Percentiles rank a stretch among this genome's conserved stretches.
Conservation (phyloP, 2,329 filamentous ascomycete species). For the Xylariaceae sp. region DNA sequence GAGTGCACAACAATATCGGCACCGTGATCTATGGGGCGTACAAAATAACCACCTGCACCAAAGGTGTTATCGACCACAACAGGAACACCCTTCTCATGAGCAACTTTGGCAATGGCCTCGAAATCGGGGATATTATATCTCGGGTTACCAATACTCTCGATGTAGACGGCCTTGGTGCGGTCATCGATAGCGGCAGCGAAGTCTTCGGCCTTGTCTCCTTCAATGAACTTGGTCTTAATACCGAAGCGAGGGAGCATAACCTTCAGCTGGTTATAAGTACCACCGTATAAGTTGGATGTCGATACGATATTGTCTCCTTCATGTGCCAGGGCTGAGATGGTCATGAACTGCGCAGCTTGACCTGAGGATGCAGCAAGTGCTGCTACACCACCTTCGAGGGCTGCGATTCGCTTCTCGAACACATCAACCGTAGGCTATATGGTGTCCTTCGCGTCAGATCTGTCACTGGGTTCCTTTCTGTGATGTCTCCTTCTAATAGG, state of each 20-base stretch:
- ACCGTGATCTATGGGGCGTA: conserved; percentile 82
- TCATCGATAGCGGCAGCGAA: conserved; percentile 84
- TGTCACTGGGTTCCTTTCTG: neutral
- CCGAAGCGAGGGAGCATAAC: conserved; percentile 84
- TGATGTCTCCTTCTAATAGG: neutral
- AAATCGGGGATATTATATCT: conserved; percentile 91
- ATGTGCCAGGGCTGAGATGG: conserved; percentile 78
- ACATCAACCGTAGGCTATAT: conserved; percentile 86
- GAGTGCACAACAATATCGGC: conserved; percentile 94
- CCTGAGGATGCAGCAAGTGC: conserved; percentile 83
- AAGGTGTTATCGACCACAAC: conserved; percentile 89
- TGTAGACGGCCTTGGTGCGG: conserved; percentile 86
- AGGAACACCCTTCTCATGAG: conserved; percentile 66
- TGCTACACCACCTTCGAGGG: conserved; percentile 86
- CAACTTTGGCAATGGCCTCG: conserved; percentile 78
- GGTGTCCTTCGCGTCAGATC: conserved; percentile 1
- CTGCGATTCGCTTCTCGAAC: conserved; percentile 94
- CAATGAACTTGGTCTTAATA: conserved; percentile 83
- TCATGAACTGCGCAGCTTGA: conserved; percentile 89
- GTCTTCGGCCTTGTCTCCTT: conserved; percentile 75
- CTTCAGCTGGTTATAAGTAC: conserved; percentile 97
- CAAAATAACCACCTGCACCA: conserved; percentile 86
- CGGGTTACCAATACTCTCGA: conserved; percentile 93
- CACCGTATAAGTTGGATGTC: conserved; percentile 87
- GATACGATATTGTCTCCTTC: conserved; percentile 91